Evolutionary conservation across 495 filamentous ascomycete species (phyloP).

Genomic region (Usnea hakonensis): DNA sequence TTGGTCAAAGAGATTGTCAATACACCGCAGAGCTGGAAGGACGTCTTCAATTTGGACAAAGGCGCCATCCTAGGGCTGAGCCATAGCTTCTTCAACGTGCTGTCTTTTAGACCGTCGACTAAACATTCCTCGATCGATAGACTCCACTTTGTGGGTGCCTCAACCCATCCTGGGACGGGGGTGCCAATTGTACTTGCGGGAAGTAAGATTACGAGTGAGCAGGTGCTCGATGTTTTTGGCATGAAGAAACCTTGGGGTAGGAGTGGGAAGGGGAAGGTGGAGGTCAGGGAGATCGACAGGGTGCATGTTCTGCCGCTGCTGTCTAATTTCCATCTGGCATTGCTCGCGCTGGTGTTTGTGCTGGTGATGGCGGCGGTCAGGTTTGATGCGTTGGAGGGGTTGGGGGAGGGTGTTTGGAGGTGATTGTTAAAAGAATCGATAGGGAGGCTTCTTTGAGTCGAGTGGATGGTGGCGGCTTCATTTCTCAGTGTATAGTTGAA

Average conservation of each 20-base stretch:
- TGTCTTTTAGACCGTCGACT: constrained; percentile 55
- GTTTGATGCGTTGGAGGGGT: constrained; percentile 8
- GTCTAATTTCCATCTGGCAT: constrained; percentile 24
- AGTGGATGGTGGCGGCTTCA: too few species aligned
- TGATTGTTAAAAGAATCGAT: neutral
- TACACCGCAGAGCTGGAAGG: constrained; percentile 53
- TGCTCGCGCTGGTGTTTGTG: constrained; percentile 15
- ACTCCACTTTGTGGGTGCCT: constrained; percentile 61
- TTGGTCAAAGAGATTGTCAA: constrained; percentile 55
- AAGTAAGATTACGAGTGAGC: constrained; percentile 50
- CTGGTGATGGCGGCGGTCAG: constrained; percentile 2
- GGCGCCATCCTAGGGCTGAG: constrained; percentile 61
- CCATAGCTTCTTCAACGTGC: constrained; percentile 65
- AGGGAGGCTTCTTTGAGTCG: neutral
- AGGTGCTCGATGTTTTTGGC: constrained; percentile 38
- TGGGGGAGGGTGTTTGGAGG: constrained; percentile 14
- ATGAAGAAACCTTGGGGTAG: constrained; percentile 23
- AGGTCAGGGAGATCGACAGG: constrained; percentile 23
- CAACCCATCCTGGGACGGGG: constrained; percentile 64
- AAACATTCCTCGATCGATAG: constrained; percentile 40
- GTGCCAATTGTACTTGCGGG: constrained; percentile 63
- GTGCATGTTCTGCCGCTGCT: constrained; percentile 23
- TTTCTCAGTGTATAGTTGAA: neutral
- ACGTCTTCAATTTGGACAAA: constrained; percentile 59
- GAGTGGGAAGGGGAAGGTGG: constrained; percentile 1